Percentiles rank a stretch among this genome's conserved stretches.
phyloP scores from a whole-genome alignment of 805 yeast genomes.

The Candida adriatica region DNA sequence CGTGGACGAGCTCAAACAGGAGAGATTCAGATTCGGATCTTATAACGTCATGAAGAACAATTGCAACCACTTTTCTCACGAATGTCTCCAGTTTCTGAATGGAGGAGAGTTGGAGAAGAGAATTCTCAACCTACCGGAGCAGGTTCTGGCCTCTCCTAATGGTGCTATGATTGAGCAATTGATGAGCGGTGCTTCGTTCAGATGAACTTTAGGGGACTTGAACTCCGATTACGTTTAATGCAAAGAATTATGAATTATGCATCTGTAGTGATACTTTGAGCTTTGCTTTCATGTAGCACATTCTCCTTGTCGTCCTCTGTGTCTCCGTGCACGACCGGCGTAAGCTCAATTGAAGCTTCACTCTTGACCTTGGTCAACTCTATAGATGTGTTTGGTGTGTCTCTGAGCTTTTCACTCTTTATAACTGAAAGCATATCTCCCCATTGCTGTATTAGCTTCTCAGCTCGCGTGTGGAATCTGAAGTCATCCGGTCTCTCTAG shows the following conservation, averaged over 20 bases:
- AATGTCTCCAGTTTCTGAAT: conserved; percentile 47
- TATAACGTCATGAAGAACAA: conserved; percentile 58
- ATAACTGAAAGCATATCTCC: conserved; percentile 29
- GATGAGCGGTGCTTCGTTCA: conserved; percentile 18
- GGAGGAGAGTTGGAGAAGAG: conserved; percentile 48
- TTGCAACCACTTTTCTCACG: conserved; percentile 63
- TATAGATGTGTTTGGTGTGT: conserved; percentile 15
- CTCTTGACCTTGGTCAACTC: conserved; percentile 1
- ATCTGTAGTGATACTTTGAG: too few relatives aligned
- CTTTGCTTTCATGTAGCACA: too few relatives aligned
- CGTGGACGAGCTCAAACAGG: conserved; percentile 40
- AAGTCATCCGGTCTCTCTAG: conserved; percentile 38
- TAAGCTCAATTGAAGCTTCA: neutral
- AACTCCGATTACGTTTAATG: too few relatives aligned
- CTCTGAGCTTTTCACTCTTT: conserved; percentile 26
- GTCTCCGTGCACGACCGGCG: neutral
- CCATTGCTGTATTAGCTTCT: conserved; percentile 37
- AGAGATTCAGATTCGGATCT: conserved; percentile 30
- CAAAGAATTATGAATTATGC: too few relatives aligned
- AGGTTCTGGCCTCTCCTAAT: conserved; percentile 42
- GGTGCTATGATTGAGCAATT: conserved; percentile 40
- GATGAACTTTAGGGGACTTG: too few relatives aligned
- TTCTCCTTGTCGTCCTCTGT: neutral
- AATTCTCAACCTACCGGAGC: conserved; percentile 45
- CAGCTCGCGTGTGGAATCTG: conserved; percentile 39